phyloP scores from a whole-genome alignment of 148 eudicot genomes.

The Chenopodium berlandieri region DNA sequence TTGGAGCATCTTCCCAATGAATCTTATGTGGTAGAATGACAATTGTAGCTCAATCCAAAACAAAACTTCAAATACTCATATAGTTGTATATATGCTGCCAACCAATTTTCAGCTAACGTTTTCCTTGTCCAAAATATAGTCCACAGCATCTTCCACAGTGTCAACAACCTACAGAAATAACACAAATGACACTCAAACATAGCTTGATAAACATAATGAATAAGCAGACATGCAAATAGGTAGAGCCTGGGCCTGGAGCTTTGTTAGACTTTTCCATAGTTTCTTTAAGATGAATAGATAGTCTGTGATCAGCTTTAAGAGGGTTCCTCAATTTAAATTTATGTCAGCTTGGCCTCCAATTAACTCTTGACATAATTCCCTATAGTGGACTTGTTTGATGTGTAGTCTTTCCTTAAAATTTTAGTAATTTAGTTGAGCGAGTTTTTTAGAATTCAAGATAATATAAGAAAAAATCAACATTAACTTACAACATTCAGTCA shows the following conservation, averaged over 20 bases:
- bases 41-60: background rate
- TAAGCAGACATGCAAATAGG: background rate
- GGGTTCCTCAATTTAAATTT: background rate
- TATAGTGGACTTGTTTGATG: too few relatives aligned
- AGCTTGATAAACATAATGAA: background rate
- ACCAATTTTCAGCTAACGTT: conserved; percentile 22
- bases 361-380: too few relatives aligned
- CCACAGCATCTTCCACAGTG: conserved; percentile 83
- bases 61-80: background rate
- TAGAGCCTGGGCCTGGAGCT: background rate
- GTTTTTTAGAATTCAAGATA: too few relatives aligned
- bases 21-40: background rate
- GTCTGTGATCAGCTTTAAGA: too few relatives aligned
- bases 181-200: background rate
- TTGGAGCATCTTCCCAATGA: conserved; percentile 3
- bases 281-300: too few relatives aligned
- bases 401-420: too few relatives aligned
- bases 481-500: too few relatives aligned
- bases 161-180: conserved; percentile 65
- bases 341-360: background rate
- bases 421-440: too few relatives aligned
- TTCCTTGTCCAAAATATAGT: conserved; percentile 72
- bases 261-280: background rate
- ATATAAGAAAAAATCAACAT: too few relatives aligned
- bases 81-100: background rate